Evolutionary conservation across 148 eudicot genomes (phyloP).

Genomic region (Rheum nobile): DNA sequence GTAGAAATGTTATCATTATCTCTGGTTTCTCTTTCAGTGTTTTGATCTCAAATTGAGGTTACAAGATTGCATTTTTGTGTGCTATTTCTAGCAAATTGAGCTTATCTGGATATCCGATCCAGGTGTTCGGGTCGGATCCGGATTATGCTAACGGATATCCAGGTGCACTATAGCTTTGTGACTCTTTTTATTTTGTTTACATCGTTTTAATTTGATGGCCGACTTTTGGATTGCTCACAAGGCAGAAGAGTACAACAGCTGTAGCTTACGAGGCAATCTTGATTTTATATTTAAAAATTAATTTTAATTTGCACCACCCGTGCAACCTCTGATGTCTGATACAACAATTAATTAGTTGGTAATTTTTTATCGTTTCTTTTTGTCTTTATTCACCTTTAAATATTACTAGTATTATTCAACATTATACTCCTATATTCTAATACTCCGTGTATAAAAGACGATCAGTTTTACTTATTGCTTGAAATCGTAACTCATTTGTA

Average conservation of each 20-base stretch:
- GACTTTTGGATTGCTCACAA: background rate
- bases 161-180: background rate
- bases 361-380: background rate
- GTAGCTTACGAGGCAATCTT: background rate
- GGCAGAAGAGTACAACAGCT: background rate
- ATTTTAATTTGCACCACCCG: background rate
- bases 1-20: background rate
- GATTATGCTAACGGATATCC: background rate
- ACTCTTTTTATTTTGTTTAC: background rate
- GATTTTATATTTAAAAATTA: background rate
- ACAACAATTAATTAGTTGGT: background rate
- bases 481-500: no score
- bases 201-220: background rate
- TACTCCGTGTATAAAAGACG: no score
- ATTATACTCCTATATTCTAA: background rate
- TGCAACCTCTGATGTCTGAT: constrained; percentile 5
- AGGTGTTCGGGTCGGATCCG: background rate
- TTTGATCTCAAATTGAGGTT: background rate
- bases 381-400: background rate
- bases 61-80: background rate
- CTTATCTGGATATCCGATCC: background rate
- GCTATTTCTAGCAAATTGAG: background rate
- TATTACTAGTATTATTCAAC: background rate
- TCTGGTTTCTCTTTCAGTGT: background rate
- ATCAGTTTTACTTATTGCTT: no score